Percentiles rank a stretch among this genome's conserved stretches.
These are phyloP conservation scores for Dioszegia aurantiaca DNA, from an alignment of 768 basidiomycete genomes.

Conservation along the genomic window DNA sequence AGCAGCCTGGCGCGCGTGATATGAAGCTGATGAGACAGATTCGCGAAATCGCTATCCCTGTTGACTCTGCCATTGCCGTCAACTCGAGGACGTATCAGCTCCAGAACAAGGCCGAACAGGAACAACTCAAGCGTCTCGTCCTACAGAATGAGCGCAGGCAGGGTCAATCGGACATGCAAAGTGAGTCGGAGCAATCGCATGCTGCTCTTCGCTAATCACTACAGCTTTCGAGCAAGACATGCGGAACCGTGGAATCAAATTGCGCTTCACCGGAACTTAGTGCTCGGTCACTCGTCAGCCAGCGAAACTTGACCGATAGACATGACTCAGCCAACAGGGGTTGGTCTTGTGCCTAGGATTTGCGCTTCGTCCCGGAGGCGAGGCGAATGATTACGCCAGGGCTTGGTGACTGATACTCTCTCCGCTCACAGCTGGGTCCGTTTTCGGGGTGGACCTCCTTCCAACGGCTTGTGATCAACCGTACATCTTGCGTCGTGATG, in stretches of 20 bases:
- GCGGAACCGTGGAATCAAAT: constrained; percentile 36
- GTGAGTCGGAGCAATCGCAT: constrained; percentile 23
- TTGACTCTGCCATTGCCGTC: constrained; percentile 79
- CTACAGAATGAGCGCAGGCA: constrained; percentile 52
- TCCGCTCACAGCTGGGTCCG: too few relatives aligned
- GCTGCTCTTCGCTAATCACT: not conserved
- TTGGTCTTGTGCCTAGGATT: too few relatives aligned
- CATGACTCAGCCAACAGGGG: too few relatives aligned
- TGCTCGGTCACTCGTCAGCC: not conserved
- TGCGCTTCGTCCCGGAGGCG: too few relatives aligned
- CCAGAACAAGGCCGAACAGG: constrained; percentile 93
- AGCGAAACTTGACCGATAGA: not conserved
- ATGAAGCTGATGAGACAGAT: constrained; percentile 1
- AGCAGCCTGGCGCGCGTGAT: not conserved
- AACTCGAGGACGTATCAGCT: constrained; percentile 87
- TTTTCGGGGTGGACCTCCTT: too few relatives aligned
- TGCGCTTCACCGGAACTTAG: constrained; percentile 22
- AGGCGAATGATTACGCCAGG: too few relatives aligned
- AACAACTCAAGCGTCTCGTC: constrained; percentile 88
- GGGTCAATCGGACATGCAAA: constrained; percentile 43
- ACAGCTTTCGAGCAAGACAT: constrained; percentile 37
- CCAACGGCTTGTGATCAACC: too few relatives aligned
- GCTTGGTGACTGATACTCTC: too few relatives aligned
- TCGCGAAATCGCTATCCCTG: constrained; percentile 68
- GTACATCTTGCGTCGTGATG: too few relatives aligned